Conservation (phyloP, 441 rosid species). For the Croton laevigatus region DNA sequence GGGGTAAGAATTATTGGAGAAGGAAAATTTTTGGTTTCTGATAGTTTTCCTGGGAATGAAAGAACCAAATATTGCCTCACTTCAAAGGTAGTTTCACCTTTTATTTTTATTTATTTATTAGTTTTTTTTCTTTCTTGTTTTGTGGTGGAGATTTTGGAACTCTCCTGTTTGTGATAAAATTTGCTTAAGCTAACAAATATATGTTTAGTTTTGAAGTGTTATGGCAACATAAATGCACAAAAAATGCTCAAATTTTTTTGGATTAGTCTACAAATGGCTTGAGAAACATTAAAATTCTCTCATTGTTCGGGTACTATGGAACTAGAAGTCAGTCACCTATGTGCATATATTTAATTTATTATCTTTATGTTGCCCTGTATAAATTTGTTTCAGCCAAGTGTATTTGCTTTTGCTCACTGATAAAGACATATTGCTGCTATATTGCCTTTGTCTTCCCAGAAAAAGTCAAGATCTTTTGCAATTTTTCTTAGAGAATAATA, state of each 20-base stretch:
- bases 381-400: background rate
- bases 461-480: background rate
- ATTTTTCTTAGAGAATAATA: conserved; percentile 12
- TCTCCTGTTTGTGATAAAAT: background rate
- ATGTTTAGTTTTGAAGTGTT: too few species aligned
- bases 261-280: too few species aligned
- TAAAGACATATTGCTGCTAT: background rate
- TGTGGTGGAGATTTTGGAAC: background rate
- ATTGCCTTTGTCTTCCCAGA: conserved; percentile 3
- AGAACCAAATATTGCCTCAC: conserved; percentile 91
- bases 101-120: background rate
- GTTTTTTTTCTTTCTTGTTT: background rate
- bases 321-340: background rate
- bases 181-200: too few species aligned
- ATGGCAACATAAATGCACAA: too few species aligned
- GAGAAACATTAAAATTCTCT: too few species aligned
- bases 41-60: conserved; percentile 86
- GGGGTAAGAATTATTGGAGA: conserved; percentile 87
- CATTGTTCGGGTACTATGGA: background rate
- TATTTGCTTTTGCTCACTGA: background rate
- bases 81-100: conserved; percentile 47
- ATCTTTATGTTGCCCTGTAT: too few species aligned
- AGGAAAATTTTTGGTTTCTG: conserved; percentile 76
- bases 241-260: too few species aligned
- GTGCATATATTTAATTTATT: background rate